Evolutionary conservation across 352 stramenopile species (phyloP).

Genomic region (Pythium phragmitis): DNA sequence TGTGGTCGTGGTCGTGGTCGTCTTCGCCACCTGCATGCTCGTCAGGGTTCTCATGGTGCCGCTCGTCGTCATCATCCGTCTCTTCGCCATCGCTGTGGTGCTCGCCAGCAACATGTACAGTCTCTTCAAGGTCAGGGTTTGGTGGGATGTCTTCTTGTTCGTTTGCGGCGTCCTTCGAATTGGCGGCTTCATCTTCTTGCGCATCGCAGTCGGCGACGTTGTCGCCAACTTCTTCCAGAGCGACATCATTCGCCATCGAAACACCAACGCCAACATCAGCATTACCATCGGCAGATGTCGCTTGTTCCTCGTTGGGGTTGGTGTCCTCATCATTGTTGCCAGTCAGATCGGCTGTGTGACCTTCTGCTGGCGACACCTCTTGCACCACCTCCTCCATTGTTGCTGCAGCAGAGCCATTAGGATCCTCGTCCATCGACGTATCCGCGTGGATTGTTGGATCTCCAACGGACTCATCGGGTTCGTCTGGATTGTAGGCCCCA

Average conservation of each 20-base stretch:
- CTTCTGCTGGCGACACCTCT: no score
- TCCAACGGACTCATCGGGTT: no score
- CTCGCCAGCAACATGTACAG: conserved; percentile 1
- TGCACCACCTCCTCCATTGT: no score
- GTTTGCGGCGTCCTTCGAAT: background rate
- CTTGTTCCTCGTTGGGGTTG: background rate
- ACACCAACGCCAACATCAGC: background rate
- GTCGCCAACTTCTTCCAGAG: background rate
- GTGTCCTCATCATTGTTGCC: background rate
- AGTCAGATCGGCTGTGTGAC: background rate
- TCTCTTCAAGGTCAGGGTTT: background rate
- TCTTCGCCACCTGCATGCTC: no score
- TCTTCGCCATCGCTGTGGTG: background rate
- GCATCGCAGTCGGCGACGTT: background rate
- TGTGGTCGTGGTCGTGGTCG: background rate
- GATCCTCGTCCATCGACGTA: no score
- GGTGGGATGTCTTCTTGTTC: background rate
- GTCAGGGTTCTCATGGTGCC: background rate
- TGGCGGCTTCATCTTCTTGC: background rate
- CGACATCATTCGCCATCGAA: background rate
- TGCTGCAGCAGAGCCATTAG: no score
- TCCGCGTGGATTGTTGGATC: no score
- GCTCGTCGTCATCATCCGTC: conserved; percentile 9
- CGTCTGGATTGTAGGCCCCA: no score
- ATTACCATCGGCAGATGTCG: background rate